phyloP scores from a whole-genome alignment of 2,329 filamentous ascomycete species.

The Cordyceps javanica region DNA sequence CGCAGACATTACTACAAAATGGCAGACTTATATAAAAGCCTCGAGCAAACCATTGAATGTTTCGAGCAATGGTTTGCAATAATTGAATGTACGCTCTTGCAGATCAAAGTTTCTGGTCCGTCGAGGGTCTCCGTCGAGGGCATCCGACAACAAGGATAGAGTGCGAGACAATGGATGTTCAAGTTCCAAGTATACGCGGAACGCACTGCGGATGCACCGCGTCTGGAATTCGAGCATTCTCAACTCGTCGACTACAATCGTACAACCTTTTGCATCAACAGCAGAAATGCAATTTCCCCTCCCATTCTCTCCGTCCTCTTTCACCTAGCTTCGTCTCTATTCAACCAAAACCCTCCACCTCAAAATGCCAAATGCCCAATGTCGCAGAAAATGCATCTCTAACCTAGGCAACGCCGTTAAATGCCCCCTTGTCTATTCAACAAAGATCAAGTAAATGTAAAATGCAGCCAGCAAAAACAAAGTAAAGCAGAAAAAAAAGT shows the following conservation, averaged over 20 bases:
- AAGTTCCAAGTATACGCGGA: too few relatives aligned
- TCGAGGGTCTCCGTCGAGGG: too few relatives aligned
- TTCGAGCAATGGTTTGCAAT: too few relatives aligned
- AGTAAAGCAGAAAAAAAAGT: not conserved
- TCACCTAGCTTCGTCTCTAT: not conserved
- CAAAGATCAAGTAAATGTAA: not conserved
- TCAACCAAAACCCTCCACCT: not conserved
- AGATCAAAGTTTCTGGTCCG: too few relatives aligned
- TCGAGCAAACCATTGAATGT: too few relatives aligned
- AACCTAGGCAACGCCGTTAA: not conserved
- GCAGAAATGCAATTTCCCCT: not conserved
- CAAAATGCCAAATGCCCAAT: not conserved
- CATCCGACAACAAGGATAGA: too few relatives aligned
- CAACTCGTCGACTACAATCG: not conserved
- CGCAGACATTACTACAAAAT: too few relatives aligned
- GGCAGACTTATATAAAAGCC: too few relatives aligned
- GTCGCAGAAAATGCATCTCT: not conserved
- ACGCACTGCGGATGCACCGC: too few relatives aligned
- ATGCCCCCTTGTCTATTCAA: not conserved
- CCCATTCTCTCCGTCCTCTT: not conserved
- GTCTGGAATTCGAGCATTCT: not conserved
- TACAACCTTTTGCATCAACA: not conserved
- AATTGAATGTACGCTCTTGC: too few relatives aligned
- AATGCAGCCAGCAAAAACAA: not conserved
- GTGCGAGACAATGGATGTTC: too few relatives aligned